Base-by-base conservation (phyloP, 2,329 filamentous ascomycete species). In the Emergomyces orientalis region DNA sequence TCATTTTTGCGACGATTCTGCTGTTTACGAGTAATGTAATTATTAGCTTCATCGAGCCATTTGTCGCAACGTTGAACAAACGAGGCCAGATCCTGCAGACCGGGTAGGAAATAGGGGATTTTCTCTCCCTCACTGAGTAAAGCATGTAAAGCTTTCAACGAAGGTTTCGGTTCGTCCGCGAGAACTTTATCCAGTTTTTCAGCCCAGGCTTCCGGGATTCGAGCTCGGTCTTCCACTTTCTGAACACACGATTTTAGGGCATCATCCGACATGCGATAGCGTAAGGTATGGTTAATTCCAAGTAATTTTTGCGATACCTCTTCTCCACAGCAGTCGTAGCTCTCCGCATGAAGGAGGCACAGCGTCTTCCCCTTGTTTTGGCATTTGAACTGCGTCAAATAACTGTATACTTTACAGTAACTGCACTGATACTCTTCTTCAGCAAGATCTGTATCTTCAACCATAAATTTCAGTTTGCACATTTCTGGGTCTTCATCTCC, bases 1-100 rank as follows among this genome's bases (percentile, higher is more conserved):
- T 97, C 93, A 75, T 89, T 96, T 77, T 97, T 97, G 65, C 93
- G 90, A 66, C 94, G 89, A 72, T 95, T 96, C 77, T 97, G 93
- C 78, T 97, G 93, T 79, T 99, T 99, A 69, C 94, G 89, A 64
- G 94, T 92, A 71, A 92, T 96, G 79, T 95, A 99, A 73, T 89
- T 92, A 71, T 90, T 94, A 67, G 94, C 94, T 78, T 97, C 93
- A 71, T 97, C 94, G 66, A 97, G 91, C 89, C 95, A 97, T 73
- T 96, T 91, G 75, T 96, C 95, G 80, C 94, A 97, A 71, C 90
- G 88, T 69, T 96, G 91, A 74, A 99, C 94, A 78, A 96, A 99
- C 68, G 88, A 85, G 76, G 87, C 89, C 69, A 99, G 82, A 69
- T 90, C 85, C 69, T 88, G 84, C 66, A 99, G 83, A 66, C 91